Evolutionary conservation across 768 basidiomycete genomes (phyloP).

Genomic region (Calvatia gigantea): DNA sequence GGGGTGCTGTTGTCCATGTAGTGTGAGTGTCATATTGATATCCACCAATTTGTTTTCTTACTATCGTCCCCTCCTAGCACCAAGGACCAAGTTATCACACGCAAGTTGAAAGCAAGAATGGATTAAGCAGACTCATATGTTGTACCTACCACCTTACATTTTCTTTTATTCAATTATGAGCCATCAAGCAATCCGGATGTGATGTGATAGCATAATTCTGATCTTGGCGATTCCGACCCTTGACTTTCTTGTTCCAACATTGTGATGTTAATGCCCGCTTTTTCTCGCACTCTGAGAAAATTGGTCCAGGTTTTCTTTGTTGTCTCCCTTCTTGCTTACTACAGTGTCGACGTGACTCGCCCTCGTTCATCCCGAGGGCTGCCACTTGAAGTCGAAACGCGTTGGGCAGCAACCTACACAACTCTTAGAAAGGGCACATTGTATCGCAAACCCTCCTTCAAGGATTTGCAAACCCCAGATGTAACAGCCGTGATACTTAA

Average conservation of each 20-base stretch:
- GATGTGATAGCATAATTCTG: background rate
- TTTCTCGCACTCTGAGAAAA: background rate
- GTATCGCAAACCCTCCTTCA: background rate
- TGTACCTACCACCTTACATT: slow-evolving; percentile 5
- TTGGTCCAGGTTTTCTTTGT: background rate
- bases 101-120: slow-evolving; percentile 89
- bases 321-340: slow-evolving; percentile 2
- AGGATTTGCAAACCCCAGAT: slow-evolving; percentile 25
- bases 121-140: slow-evolving; percentile 47
- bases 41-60: background rate
- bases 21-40: slow-evolving; percentile 56
- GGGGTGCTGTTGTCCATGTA: slow-evolving; percentile 94
- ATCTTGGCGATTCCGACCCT: background rate
- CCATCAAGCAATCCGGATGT: background rate
- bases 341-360: background rate
- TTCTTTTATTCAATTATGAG: slow-evolving; percentile 4
- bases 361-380: background rate
- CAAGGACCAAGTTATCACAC: slow-evolving; percentile 73
- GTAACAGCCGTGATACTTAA: slow-evolving; percentile 60
- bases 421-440: slow-evolving; percentile 1
- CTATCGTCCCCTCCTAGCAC: slow-evolving; percentile 40
- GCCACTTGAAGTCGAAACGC: background rate
- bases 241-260: too few species aligned
- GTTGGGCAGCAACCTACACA: slow-evolving; percentile 9
- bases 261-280: background rate